phyloP scores from a whole-genome alignment of 164 flowering plant genomes.

The Stephania japonica region DNA sequence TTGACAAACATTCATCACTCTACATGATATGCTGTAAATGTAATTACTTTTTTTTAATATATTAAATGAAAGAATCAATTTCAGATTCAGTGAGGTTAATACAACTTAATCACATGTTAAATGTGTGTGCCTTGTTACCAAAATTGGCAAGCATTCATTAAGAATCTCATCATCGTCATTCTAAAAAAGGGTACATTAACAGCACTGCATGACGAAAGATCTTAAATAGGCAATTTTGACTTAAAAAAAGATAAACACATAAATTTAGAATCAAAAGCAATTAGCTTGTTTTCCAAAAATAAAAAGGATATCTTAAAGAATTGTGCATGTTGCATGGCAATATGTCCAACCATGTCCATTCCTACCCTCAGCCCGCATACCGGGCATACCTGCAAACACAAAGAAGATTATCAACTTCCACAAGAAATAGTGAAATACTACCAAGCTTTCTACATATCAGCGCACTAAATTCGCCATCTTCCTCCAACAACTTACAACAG shows the following conservation, averaged over 20 bases:
- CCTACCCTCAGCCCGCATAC: slow-evolving; percentile 79
- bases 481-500: background rate
- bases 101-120: background rate
- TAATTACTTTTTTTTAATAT: no score
- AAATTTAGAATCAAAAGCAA: background rate
- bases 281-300: background rate
- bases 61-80: background rate
- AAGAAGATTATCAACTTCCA: background rate
- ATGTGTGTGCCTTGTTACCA: background rate
- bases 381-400: slow-evolving; percentile 64
- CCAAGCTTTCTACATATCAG: background rate
- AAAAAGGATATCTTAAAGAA: slow-evolving; percentile 79
- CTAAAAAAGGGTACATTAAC: no score
- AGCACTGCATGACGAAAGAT: background rate
- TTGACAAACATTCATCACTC: no score
- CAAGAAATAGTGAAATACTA: background rate
- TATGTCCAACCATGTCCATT: slow-evolving; percentile 66
- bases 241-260: background rate
- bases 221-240: background rate
- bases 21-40: no score
- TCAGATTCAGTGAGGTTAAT: background rate
- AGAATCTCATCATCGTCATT: no score
- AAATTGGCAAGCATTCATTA: background rate
- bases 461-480: background rate
- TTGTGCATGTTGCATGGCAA: slow-evolving; percentile 65